A percentile compares a stretch with the other conserved stretches of the same genome.
Conservation (phyloP, 2,329 filamentous ascomycete species). For the Septoria linicola region DNA sequence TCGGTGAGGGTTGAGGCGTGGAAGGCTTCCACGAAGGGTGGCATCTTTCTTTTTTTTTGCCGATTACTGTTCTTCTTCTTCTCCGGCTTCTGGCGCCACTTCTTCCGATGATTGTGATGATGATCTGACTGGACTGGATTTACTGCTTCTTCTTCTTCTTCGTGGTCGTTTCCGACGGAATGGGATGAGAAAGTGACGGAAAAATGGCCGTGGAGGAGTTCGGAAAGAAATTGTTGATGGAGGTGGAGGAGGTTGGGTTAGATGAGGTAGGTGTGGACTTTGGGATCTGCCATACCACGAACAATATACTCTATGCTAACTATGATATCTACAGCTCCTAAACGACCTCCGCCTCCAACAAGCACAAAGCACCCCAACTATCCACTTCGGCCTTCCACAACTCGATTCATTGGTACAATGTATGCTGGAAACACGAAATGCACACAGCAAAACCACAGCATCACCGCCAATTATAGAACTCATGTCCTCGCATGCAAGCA, state of each 20-base stretch:
- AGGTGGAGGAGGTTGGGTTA: slow-evolving; percentile 51
- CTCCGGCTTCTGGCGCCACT: too few relatives aligned
- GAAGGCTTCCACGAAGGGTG: slow-evolving; percentile 56
- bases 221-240: slow-evolving; percentile 54
- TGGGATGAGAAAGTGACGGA: slow-evolving; percentile 17
- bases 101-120: neutral
- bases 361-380: slow-evolving; percentile 14
- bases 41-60: slow-evolving; percentile 48
- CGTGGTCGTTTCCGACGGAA: slow-evolving; percentile 4
- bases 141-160: neutral
- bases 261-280: slow-evolving; percentile 48
- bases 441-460: slow-evolving; percentile 16
- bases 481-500: slow-evolving; percentile 50
- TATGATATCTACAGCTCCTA: slow-evolving; percentile 40
- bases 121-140: neutral
- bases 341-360: slow-evolving; percentile 31
- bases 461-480: slow-evolving; percentile 53
- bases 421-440: slow-evolving; percentile 15
- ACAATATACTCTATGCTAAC: slow-evolving; percentile 16
- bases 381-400: slow-evolving; percentile 45
- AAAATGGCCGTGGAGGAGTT: slow-evolving; percentile 45
- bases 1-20: slow-evolving; percentile 52
- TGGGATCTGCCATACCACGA: too few relatives aligned
- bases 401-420: slow-evolving; percentile 45
- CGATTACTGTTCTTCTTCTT: too few relatives aligned